A percentile compares a stretch with the other conserved stretches of the same genome.
Evolutionary conservation across 2,329 filamentous ascomycete genomes (phyloP).

Genomic region (Ambrosiella xylebori): DNA sequence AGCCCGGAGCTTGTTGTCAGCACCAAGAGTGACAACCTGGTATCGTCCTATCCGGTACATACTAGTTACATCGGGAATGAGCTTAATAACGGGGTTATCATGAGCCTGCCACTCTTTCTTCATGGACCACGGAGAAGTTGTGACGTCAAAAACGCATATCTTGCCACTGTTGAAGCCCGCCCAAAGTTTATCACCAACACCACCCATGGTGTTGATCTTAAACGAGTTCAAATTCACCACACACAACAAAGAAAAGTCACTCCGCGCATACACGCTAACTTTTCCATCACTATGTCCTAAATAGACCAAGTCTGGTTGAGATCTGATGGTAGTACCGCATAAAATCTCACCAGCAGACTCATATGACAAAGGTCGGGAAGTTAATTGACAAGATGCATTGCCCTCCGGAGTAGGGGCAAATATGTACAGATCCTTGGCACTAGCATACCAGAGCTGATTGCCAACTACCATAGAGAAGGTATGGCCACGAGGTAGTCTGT

Average conservation of each 20-base stretch:
- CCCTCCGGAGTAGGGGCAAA: conserved; percentile 58
- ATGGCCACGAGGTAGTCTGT: conserved; percentile 62
- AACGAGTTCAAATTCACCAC: conserved; percentile 79
- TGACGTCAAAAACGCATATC: conserved; percentile 82
- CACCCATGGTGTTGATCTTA: conserved; percentile 79
- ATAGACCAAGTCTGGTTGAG: conserved; percentile 63
- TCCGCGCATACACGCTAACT: conserved; percentile 75
- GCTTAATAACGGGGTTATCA: conserved; percentile 59
- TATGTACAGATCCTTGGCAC: conserved; percentile 71
- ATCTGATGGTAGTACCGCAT: conserved; percentile 58
- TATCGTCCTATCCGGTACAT: conserved; percentile 71
- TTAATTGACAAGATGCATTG: conserved; percentile 55
- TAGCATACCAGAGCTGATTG: conserved; percentile 71
- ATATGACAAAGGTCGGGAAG: conserved; percentile 51
- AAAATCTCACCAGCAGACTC: conserved; percentile 73
- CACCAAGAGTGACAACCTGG: conserved; percentile 73
- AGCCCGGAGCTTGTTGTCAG: conserved; percentile 64
- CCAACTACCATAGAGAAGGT: conserved; percentile 80
- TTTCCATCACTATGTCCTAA: conserved; percentile 90
- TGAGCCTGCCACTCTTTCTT: conserved; percentile 94
- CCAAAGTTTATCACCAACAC: conserved; percentile 73
- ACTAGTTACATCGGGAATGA: conserved; percentile 63
- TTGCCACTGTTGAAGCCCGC: conserved; percentile 88
- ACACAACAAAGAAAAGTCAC: conserved; percentile 58
- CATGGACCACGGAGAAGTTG: conserved; percentile 65